Percentiles rank a stretch among this genome's conserved stretches.
phyloP scores from a whole-genome alignment of 805 yeast species.

The Torulaspora microellipsoides region DNA sequence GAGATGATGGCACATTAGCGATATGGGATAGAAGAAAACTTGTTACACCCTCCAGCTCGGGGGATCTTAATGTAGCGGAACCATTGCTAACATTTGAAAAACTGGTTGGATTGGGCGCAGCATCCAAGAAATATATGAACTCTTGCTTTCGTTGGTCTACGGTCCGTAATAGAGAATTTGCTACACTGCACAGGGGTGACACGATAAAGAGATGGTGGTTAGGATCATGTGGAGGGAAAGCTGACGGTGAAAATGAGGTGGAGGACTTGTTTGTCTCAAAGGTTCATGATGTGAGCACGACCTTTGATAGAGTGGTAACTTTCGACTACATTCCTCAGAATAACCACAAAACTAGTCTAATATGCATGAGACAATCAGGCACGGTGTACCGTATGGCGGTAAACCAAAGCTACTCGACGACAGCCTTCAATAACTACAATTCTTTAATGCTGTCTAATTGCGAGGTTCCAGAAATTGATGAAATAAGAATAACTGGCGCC shows the following conservation, averaged over 20 bases:
- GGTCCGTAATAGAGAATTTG: constrained; percentile 62
- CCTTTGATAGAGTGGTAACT: constrained; percentile 75
- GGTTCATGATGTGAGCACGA: constrained; percentile 70
- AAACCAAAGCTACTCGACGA: constrained; percentile 56
- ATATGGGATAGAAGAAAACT: constrained; percentile 76
- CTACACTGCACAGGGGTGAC: constrained; percentile 76
- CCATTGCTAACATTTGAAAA: constrained; percentile 60
- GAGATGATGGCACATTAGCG: constrained; percentile 81
- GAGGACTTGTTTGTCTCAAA: constrained; percentile 69
- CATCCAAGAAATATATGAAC: constrained; percentile 52
- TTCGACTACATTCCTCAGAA: constrained; percentile 73
- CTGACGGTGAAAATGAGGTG: constrained; percentile 24
- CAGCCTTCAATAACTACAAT: constrained; percentile 64
- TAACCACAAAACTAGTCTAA: constrained; percentile 56
- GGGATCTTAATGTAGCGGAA: constrained; percentile 39
- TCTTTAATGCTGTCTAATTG: constrained; percentile 53
- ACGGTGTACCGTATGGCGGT: constrained; percentile 77
- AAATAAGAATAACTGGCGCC: constrained; percentile 22
- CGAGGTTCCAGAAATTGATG: constrained; percentile 29
- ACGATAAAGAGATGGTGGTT: constrained; percentile 76
- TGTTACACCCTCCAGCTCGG: constrained; percentile 25
- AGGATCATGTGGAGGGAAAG: constrained; percentile 46
- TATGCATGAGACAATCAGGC: constrained; percentile 90
- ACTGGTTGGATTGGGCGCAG: constrained; percentile 51
- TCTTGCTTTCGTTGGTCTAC: constrained; percentile 70